Percentiles rank a stretch among this genome's conserved stretches.
Conservation (phyloP, 75 land plant genomes). For the Azolla pinnata region DNA sequence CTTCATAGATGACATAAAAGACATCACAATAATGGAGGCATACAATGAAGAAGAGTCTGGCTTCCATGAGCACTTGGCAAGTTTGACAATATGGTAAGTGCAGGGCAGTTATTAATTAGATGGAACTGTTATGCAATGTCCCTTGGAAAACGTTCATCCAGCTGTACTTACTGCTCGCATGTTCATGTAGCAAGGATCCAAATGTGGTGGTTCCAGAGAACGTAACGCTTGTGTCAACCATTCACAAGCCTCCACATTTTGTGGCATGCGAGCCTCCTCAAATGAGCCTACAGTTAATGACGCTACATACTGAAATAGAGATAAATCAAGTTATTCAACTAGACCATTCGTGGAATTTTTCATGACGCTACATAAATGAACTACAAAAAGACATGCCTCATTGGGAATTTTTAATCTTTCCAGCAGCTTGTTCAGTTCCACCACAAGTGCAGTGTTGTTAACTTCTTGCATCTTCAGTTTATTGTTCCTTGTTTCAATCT, state of each 20-base stretch:
- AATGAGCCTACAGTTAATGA: slow-evolving; percentile 70
- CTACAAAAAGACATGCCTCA: background rate
- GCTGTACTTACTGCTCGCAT: slow-evolving; percentile 69
- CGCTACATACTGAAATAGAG: slow-evolving; percentile 59
- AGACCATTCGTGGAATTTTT: background rate
- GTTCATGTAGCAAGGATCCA: slow-evolving; percentile 79
- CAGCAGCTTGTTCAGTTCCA: slow-evolving; percentile 79
- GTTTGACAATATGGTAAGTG: no score
- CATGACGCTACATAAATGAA: slow-evolving; percentile 1
- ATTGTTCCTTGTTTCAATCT: slow-evolving; percentile 95
- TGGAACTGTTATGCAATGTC: no score
- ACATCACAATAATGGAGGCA: no score
- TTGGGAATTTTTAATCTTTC: slow-evolving; percentile 51
- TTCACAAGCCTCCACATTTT: slow-evolving; percentile 95
- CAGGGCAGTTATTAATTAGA: no score
- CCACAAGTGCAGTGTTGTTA: slow-evolving; percentile 70
- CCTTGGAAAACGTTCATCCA: background rate
- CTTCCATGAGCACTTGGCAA: no score
- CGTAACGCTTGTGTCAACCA: slow-evolving; percentile 78
- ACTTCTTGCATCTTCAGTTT: slow-evolving; percentile 87
- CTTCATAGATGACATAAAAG: no score
- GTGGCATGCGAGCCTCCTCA: slow-evolving; percentile 83
- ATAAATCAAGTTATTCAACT: slow-evolving; percentile 7
- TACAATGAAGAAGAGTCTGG: no score
- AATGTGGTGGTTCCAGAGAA: slow-evolving; percentile 61